Evolutionary conservation across 768 basidiomycete genomes (phyloP).

Genomic region (Russula sp.): DNA sequence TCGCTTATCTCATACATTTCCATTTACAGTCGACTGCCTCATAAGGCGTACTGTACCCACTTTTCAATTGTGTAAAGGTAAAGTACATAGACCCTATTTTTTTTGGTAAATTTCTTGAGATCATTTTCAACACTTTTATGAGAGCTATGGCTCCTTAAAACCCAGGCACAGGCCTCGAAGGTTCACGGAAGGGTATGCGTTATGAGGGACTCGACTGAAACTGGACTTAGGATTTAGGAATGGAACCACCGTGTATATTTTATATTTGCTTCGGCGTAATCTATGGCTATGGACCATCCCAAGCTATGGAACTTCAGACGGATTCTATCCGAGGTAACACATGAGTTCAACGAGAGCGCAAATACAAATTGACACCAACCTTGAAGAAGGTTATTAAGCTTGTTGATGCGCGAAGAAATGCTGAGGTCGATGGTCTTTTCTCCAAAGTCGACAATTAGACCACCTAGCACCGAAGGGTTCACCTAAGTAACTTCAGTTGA

Average conservation of each 20-base stretch:
- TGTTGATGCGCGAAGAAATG: constrained; percentile 88
- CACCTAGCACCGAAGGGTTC: constrained; percentile 87
- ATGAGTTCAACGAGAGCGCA: background rate
- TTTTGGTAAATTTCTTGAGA: no score
- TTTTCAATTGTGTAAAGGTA: no score
- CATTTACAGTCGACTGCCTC: no score
- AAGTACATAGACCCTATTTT: no score
- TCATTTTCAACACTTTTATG: no score
- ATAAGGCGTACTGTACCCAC: no score
- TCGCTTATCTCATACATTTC: background rate
- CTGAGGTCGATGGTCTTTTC: constrained; percentile 98
- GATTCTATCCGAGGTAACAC: constrained; percentile 12
- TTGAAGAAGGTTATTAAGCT: constrained; percentile 82
- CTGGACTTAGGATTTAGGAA: no score
- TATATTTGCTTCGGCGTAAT: constrained; percentile 3
- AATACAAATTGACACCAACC: constrained; percentile 41
- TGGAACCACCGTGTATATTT: constrained; percentile 3
- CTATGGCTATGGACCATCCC: background rate
- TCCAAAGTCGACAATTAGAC: constrained; percentile 92
- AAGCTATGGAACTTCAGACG: constrained; percentile 12
- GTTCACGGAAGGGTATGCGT: no score
- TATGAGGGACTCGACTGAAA: no score
- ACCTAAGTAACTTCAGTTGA: constrained; percentile 43
- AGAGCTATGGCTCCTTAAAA: background rate
- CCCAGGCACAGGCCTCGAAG: no score